Percentiles rank a stretch among this genome's conserved stretches.
These are phyloP conservation scores for Glycine latifolia DNA, from an alignment of 306 rosid genomes.

Conservation along the genomic window DNA sequence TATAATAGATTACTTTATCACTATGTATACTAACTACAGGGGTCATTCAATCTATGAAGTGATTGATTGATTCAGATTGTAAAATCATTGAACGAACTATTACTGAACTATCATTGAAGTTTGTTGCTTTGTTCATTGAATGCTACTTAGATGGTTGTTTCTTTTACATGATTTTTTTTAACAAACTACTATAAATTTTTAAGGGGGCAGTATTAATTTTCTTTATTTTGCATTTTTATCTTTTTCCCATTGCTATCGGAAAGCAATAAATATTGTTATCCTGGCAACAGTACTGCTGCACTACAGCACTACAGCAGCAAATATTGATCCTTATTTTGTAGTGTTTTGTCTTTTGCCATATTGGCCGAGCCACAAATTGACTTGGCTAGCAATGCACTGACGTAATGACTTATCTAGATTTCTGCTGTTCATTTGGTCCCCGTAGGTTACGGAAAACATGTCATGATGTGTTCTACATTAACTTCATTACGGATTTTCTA, in stretches of 20 bases:
- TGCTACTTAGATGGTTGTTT: constrained; percentile 45
- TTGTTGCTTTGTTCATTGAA: constrained; percentile 46
- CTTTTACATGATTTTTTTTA: constrained; percentile 27
- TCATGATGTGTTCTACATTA: neutral
- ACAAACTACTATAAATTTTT: constrained; percentile 29
- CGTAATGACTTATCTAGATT: neutral
- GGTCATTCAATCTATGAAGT: constrained; percentile 62
- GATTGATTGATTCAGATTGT: constrained; percentile 64
- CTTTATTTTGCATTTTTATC: neutral
- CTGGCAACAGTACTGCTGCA: neutral
- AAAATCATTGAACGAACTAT: constrained; percentile 58
- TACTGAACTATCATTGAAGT: constrained; percentile 47
- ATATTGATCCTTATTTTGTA: neutral
- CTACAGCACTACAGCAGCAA: neutral
- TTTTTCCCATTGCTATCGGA: constrained; percentile 1
- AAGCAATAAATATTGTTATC: constrained; percentile 2
- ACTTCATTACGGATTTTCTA: neutral
- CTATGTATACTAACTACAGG: constrained; percentile 62
- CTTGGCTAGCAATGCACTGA: neutral
- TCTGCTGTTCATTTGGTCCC: constrained; percentile 20
- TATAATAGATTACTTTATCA: constrained; percentile 42
- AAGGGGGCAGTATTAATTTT: neutral
- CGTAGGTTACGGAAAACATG: neutral
- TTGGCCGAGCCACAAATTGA: neutral
- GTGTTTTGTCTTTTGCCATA: constrained; percentile 6